Percentiles rank a stretch among this genome's conserved stretches.
Evolutionary conservation across 495 filamentous ascomycete species (phyloP).

Genomic region (Oleoguttula mirabilis): DNA sequence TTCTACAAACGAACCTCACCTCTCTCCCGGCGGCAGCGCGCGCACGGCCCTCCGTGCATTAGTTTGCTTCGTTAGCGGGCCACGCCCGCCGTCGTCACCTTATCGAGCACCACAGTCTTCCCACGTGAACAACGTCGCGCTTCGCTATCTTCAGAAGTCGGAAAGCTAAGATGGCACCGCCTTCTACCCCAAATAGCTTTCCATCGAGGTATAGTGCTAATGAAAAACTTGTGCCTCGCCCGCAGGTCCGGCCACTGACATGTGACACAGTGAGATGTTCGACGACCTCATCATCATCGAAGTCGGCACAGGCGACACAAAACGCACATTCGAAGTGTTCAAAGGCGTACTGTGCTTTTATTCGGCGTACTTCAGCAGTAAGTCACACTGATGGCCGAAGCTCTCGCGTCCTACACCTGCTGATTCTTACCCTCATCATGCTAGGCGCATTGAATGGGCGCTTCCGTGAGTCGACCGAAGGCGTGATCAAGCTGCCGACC

Average conservation of each 20-base stretch:
- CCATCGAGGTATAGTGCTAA: background rate
- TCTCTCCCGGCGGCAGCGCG: no score
- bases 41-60: no score
- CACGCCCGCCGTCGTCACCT: no score
- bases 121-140: background rate
- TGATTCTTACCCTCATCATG: no score
- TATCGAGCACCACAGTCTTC: background rate
- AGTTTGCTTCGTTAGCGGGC: no score
- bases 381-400: background rate
- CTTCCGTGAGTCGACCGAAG: no score
- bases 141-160: background rate
- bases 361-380: conserved; percentile 2
- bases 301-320: background rate
- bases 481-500: conserved; percentile 1
- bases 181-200: background rate
- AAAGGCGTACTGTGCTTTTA: conserved; percentile 3
- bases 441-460: no score
- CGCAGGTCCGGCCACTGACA: background rate
- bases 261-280: conserved; percentile 2
- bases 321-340: background rate
- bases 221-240: background rate
- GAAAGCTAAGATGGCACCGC: background rate
- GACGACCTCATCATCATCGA: background rate
- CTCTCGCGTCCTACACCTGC: no score
- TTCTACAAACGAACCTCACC: no score